Percentiles rank a stretch among this genome's conserved stretches.
Evolutionary conservation across 345 rosid genomes (phyloP).

Genomic region (Raphanus raphanistrum): DNA sequence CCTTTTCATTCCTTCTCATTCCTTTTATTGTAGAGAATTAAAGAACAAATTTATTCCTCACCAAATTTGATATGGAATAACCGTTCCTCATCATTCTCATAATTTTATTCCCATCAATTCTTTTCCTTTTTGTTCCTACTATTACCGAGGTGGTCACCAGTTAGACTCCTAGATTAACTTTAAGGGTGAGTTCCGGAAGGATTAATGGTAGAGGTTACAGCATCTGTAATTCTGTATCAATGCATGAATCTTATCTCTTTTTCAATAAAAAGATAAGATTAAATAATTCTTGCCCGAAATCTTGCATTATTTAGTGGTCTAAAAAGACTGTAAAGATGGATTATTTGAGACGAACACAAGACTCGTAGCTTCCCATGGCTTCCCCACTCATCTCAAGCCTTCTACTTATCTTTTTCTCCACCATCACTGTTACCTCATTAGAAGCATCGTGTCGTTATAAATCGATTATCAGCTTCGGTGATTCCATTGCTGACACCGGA

Average conservation of each 20-base stretch:
- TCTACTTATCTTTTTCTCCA: slow-evolving; percentile 12
- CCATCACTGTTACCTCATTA: slow-evolving; percentile 4
- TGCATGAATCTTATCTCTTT: neutral
- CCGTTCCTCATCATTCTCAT: too few species aligned
- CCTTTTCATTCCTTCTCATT: too few species aligned
- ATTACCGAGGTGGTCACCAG: too few species aligned
- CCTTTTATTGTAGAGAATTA: too few species aligned
- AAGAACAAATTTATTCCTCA: too few species aligned
- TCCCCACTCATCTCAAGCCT: slow-evolving; percentile 15
- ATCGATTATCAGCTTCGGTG: slow-evolving; percentile 62
- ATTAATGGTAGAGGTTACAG: neutral
- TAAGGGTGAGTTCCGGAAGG: neutral
- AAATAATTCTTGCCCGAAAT: neutral
- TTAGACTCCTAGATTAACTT: neutral
- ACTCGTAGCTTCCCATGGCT: slow-evolving; percentile 23
- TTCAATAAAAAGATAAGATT: neutral
- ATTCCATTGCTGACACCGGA: slow-evolving; percentile 58
- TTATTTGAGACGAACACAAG: neutral
- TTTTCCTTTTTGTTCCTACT: too few species aligned
- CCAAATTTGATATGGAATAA: too few species aligned
- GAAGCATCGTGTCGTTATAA: neutral
- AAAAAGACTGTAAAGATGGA: neutral
- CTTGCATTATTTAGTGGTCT: neutral
- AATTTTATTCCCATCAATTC: too few species aligned
- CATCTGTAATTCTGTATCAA: neutral